Percentiles rank a stretch among this genome's conserved stretches.
Evolutionary conservation across 768 basidiomycete genomes (phyloP).

Genomic region (Dentipellis sp.): DNA sequence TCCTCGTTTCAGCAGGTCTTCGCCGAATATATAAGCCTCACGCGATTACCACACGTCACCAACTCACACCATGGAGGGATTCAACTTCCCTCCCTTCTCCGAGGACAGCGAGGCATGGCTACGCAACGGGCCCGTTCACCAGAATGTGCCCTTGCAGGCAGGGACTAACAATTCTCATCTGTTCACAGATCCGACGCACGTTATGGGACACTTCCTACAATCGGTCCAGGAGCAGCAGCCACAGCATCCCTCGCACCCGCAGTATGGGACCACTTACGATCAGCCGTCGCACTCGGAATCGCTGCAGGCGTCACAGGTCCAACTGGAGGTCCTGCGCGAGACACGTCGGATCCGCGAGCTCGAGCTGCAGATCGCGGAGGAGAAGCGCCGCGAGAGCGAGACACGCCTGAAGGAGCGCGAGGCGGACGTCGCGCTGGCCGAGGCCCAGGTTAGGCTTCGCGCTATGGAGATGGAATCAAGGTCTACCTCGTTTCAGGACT

Average conservation of each 20-base stretch:
- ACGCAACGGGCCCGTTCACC: not conserved
- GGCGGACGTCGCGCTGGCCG: not conserved
- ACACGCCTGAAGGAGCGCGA: not conserved
- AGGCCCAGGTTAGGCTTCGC: not conserved
- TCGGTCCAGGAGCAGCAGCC: not conserved
- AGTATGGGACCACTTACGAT: not conserved
- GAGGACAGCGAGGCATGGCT: not conserved
- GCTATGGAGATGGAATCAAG: not conserved
- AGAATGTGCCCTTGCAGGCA: not conserved
- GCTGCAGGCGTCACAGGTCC: not conserved
- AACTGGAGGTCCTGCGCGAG: not conserved
- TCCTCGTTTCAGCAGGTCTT: too few species aligned
- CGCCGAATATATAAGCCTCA: not conserved
- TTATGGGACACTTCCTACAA: not conserved
- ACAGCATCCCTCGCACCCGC: not conserved
- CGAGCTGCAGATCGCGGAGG: not conserved
- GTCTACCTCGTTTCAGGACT: not conserved
- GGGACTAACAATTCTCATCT: not conserved
- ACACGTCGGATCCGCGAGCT: not conserved
- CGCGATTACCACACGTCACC: not conserved
- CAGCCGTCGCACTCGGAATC: not conserved
- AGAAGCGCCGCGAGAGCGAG: not conserved
- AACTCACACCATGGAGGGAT: not conserved
- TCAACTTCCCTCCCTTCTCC: not conserved
- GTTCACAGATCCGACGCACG: not conserved